These are phyloP conservation scores for Cicer pinnatifidum DNA, from an alignment of 306 rosid species.

Conservation along the genomic window DNA sequence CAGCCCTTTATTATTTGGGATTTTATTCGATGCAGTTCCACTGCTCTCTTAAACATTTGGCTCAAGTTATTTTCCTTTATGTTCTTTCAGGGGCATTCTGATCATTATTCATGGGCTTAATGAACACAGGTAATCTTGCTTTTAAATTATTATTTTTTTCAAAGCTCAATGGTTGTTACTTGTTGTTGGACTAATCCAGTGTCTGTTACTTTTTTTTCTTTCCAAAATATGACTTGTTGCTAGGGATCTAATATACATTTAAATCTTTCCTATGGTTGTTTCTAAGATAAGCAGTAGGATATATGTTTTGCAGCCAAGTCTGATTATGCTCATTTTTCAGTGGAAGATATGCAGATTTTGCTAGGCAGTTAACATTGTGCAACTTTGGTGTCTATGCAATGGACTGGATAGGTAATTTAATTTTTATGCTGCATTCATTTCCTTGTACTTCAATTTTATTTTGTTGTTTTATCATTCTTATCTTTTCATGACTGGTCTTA, in stretches of 20 bases:
- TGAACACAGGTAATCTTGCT: slow-evolving; percentile 78
- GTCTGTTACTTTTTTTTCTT: background rate
- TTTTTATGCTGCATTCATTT: background rate
- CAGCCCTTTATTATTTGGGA: background rate
- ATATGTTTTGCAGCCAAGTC: background rate
- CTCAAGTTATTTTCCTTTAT: slow-evolving; percentile 35
- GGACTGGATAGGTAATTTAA: slow-evolving; percentile 89
- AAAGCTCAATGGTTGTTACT: background rate
- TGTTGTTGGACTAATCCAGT: background rate
- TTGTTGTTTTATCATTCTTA: slow-evolving; percentile 2
- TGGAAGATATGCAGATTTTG: slow-evolving; percentile 91
- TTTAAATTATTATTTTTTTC: background rate
- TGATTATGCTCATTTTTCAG: slow-evolving; percentile 61
- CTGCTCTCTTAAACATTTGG: slow-evolving; percentile 35
- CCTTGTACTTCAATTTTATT: background rate
- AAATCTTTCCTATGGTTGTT: slow-evolving; percentile 19
- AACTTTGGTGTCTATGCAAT: slow-evolving; percentile 95
- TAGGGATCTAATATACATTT: background rate
- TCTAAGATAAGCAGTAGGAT: background rate
- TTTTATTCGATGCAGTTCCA: slow-evolving; percentile 14
- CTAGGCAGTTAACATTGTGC: slow-evolving; percentile 73
- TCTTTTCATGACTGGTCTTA: slow-evolving; percentile 4
- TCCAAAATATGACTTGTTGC: background rate
- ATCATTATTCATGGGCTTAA: slow-evolving; percentile 93
- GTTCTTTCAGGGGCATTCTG: slow-evolving; percentile 78